Conservation (phyloP, 805 yeast species). For the Wickerhamomyces bovis region DNA sequence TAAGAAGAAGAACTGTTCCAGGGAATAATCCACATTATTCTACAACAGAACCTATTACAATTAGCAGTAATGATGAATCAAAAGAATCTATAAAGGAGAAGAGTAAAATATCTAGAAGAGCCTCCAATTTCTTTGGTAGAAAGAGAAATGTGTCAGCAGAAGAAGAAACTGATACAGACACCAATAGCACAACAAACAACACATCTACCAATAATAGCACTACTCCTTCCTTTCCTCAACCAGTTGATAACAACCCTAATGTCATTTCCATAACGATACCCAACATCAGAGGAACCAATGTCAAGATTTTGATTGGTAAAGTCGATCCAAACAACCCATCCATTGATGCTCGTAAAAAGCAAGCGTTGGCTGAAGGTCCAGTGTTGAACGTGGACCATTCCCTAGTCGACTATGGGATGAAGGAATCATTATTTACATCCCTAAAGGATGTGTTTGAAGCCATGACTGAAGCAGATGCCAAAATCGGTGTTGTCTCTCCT, state of each 20-base stretch:
- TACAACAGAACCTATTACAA: background rate
- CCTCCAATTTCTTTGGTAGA: slow-evolving; percentile 26
- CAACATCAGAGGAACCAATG: slow-evolving; percentile 11
- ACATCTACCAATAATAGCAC: slow-evolving; percentile 2
- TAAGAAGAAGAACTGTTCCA: slow-evolving; percentile 33
- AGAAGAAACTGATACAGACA: slow-evolving; percentile 2
- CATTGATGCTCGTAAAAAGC: slow-evolving; percentile 69
- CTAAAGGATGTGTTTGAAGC: slow-evolving; percentile 82
- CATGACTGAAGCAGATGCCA: slow-evolving; percentile 63
- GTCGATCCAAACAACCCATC: slow-evolving; percentile 31
- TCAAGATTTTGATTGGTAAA: slow-evolving; percentile 15
- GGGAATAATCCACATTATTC: slow-evolving; percentile 39
- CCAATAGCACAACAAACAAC: background rate
- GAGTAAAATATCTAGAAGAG: slow-evolving; percentile 18
- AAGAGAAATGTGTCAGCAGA: slow-evolving; percentile 14
- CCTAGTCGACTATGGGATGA: slow-evolving; percentile 43
- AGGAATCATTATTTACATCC: slow-evolving; percentile 51
- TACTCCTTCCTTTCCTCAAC: slow-evolving; percentile 1
- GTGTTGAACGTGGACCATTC: slow-evolving; percentile 75
- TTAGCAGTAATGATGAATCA: slow-evolving; percentile 6
- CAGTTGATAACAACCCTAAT: slow-evolving; percentile 3
- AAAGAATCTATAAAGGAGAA: slow-evolving; percentile 8
- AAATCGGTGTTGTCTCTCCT: slow-evolving; percentile 84
- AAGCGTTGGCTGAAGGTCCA: slow-evolving; percentile 77
- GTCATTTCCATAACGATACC: slow-evolving; percentile 13